phyloP scores from a whole-genome alignment of 306 rosid genomes.

The Quercus variabilis region DNA sequence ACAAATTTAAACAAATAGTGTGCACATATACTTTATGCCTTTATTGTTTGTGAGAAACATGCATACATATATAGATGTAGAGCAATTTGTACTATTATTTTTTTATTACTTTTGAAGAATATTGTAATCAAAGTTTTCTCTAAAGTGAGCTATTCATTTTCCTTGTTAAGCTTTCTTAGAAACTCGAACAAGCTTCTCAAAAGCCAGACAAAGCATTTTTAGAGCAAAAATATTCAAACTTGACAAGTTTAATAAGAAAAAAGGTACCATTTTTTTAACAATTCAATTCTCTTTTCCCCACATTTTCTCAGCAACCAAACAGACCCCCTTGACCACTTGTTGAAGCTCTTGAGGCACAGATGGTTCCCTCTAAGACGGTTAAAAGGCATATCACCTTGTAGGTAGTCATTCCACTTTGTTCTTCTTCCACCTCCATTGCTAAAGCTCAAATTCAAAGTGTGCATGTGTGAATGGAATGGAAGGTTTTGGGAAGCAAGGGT shows the following conservation, averaged over 20 bases:
- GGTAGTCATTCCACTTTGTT: too few relatives aligned
- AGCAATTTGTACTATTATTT: too few relatives aligned
- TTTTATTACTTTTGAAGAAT: too few relatives aligned
- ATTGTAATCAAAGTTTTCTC: too few relatives aligned
- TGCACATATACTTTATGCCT: too few relatives aligned
- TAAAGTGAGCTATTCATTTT: too few relatives aligned
- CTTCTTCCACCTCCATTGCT: slow-evolving; percentile 26
- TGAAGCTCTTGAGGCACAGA: slow-evolving; percentile 69
- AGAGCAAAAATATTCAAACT: background rate
- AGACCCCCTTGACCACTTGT: slow-evolving; percentile 50
- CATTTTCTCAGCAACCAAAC: background rate
- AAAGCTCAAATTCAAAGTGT: background rate
- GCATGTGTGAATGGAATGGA: background rate
- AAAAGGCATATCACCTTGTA: slow-evolving; percentile 57
- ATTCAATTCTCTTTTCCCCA: background rate
- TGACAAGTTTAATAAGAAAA: background rate
- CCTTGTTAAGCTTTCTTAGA: background rate
- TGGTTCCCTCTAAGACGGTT: slow-evolving; percentile 62
- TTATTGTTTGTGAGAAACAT: too few relatives aligned
- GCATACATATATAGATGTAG: too few relatives aligned
- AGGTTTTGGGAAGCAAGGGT: background rate
- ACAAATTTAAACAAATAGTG: too few relatives aligned
- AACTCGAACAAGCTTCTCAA: background rate
- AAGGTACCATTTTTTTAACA: background rate
- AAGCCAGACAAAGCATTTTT: background rate